Base-by-base conservation (phyloP, 2,329 filamentous ascomycete genomes). In the Colletotrichum eleusines region DNA sequence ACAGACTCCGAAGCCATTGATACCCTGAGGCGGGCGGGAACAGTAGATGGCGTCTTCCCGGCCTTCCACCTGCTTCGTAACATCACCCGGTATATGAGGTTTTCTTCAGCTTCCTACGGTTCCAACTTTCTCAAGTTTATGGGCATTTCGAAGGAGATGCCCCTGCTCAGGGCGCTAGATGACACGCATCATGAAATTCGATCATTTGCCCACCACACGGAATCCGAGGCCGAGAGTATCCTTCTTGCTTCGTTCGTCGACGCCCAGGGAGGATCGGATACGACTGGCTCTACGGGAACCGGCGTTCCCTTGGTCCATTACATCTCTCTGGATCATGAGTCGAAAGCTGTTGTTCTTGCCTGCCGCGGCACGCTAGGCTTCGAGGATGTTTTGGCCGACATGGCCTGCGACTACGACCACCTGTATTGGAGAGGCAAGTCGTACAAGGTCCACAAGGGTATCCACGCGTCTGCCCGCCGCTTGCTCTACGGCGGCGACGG, bases 371-470 rank as follows among this genome's bases (percentile, higher is more conserved):
- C 91, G 0, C 83, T 92, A 48, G 91, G 91, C 0, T 93, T 93
- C 71, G 91, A 93, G 75, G 91, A 94, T 76, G 88, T 93, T 31
- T 81, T 94, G 44, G 91, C 91, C 0, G 91, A 93, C 75, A 88
- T 93, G 86, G 91, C 91, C 38, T 93, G 91, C 78, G 91, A 92
- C 57, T 93, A 93, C 73, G 90, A 92, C 74, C 85, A 90, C 65
- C 80, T 92, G 12, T 72, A 82, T 6, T 91, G 91, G 90, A 85
- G 89, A 68, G 90, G 89, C 20, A 87, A 85, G 69, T 81, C 82
- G 1, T 93, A 92, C 81, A 89, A 91, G 73, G 91, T 93, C 0
- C 91, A 94, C 79, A 93, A 93, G 77, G 91, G 91, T 18, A 90
- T 94, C 65, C 90, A 93, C 76, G 90, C 91, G 0, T 93, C 91